A percentile compares a stretch with the other conserved stretches of the same genome.
phyloP scores from a whole-genome alignment of 768 basidiomycete genomes.

The Mycena filopes region DNA sequence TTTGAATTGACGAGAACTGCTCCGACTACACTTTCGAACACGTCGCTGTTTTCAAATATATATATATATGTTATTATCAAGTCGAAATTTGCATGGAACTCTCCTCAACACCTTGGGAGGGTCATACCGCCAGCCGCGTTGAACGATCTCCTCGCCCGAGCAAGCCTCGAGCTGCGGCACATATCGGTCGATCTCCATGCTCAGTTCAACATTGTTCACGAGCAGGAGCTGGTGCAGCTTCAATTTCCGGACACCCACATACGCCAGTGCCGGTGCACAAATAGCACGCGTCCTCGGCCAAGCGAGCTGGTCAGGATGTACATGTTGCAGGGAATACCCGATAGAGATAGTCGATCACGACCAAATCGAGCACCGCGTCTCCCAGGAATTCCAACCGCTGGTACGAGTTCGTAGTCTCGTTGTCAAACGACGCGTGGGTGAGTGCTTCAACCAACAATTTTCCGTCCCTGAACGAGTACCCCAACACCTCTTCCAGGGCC shows the following conservation, averaged over 20 bases:
- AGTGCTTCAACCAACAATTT: constrained; percentile 78
- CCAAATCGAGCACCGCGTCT: constrained; percentile 81
- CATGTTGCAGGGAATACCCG: constrained; percentile 70
- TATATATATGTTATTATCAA: not conserved
- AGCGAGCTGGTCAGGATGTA: constrained; percentile 81
- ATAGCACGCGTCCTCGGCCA: constrained; percentile 76
- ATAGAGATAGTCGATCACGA: constrained; percentile 78
- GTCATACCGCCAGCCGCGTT: constrained; percentile 81
- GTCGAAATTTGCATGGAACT: not conserved
- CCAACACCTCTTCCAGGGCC: constrained; percentile 69
- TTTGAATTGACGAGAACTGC: constrained; percentile 85
- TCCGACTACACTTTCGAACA: constrained; percentile 86
- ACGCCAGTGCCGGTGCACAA: constrained; percentile 79
- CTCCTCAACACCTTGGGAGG: constrained; percentile 77
- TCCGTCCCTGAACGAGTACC: constrained; percentile 75
- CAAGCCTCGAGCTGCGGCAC: constrained; percentile 68
- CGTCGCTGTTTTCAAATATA: constrained; percentile 72
- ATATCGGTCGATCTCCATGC: constrained; percentile 67
- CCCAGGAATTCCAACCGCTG: constrained; percentile 91
- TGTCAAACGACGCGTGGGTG: constrained; percentile 83
- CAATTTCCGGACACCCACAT: constrained; percentile 71
- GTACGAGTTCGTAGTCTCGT: constrained; percentile 63
- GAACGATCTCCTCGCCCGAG: constrained; percentile 69
- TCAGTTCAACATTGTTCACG: constrained; percentile 75
- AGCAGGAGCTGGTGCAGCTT: constrained; percentile 76